Evolutionary conservation across 1,139 yeast genomes (phyloP), one percentile per base, ranked within the genome.

Genomic region (Blastobotrys elegans): DNA sequence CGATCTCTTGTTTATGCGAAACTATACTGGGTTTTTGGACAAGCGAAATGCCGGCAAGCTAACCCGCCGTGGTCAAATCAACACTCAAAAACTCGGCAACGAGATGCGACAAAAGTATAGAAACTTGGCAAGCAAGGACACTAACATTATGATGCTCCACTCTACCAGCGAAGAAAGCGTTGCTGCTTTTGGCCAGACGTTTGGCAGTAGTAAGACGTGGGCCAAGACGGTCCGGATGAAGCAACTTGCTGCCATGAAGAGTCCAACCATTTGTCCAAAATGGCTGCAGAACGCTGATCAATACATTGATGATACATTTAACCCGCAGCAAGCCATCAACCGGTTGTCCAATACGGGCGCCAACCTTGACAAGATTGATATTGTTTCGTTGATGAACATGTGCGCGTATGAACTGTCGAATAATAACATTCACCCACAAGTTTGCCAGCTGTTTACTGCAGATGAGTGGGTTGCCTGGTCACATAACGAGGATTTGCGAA

Each of bases 371-470:
- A 36, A 31, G 10, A 18, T 17, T 13, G 43, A 40, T 31, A 10
- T 40, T 3, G 16, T n/a, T 13, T 10, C 36, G 2, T 54, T 76
- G 54, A 65, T 73, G 54, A 62, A 65, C 43, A 64, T 74, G 65
- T 78, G 82, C 63, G 80, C 77, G 2, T 79, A 68, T 59, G 84
- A 77, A 57, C 61, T 77, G 51, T 74, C 73, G 55, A 64, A 64
- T 32, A 82, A 81, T 2, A 52, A 62, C 27, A 70, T 26, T 24
- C 11, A 21, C 4, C n/a, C 79, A 5, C 70, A 71, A 13, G 69
- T 77, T 50, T 76, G 83, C 60, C 66, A 70, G 31, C 64, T 77
- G 16, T 73, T 80, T 64, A 72, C 76, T 46, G 66, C 69, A 43
- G 75, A 74, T 44, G 82, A 79, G 50, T 72, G 68, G 56, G 62